Evolutionary conservation across 108 stramenopile genomes (phyloP), one percentile per base, ranked within the genome.

Genomic region (Cyclotella baltica): DNA sequence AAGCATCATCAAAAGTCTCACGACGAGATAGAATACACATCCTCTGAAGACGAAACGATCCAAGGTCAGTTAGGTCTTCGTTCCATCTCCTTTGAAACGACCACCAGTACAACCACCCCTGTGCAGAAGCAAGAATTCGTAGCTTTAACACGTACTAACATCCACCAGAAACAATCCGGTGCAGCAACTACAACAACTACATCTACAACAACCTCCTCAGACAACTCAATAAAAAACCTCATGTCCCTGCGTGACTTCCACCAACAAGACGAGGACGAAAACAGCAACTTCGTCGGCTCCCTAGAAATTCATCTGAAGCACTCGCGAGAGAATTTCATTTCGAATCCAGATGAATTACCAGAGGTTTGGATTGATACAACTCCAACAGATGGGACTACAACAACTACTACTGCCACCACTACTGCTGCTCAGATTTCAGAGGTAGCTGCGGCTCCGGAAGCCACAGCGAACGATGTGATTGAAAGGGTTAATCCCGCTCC

Each of bases 251-350:
- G 55, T 1, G 55, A 55, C 25, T 25, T 23, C 1, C 25, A 22
- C 1, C n/a, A 23, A 10, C 55, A 55, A 55, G 23, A 55, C 20
- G 55, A 55, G 25, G 23, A 55, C 20, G 55, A 55, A n/a, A 23
- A 55, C 23, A n/a, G 10, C 13, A 22, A n/a, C 1, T 27, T 23
- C 20, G 55, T 27, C 20, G 55, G 55, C 20, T 55, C 55, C 33
- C 30, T 62, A 15, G 36, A 62, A 33, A 35, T 37, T 11, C 62
- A 22, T 48, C 25, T 46, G 46, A 66, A 66, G 65, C 38, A 66
- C 27, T 66, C 65, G 6, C 25, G 16, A 8, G 65, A 66, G 43
- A 66, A 66, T 28, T 19, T 15, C 27, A 31, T 33, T 43, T 27
- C 40, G 1, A 66, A 66, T 46, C 65, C 65, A 6, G 20, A 47